Base-by-base conservation (phyloP, 2,329 filamentous ascomycete species). In the Chalaropsis ovoidea region DNA sequence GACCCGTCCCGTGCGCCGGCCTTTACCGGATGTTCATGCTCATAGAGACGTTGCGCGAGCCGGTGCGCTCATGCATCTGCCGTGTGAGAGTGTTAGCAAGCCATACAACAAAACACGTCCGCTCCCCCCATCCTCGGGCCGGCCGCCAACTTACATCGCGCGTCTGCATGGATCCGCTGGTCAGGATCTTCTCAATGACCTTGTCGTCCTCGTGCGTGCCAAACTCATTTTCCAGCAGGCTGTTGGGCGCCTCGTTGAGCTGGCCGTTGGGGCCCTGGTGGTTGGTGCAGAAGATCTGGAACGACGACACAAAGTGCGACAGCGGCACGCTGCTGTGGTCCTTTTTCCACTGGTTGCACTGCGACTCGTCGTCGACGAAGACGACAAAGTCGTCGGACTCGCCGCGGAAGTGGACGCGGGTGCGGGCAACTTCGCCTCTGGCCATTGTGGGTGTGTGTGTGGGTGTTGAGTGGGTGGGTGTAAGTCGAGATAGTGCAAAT, bases 281-380 rank as follows among this genome's bases (percentile, higher is more conserved):
- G 80, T 95, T 89, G 43, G 91, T 95, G 54, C 88, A 79, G 73
- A 96, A 95, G 73, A 99, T 81, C 81, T 95, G 89, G 81, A 90
- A 97, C 7, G 88, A 82, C 67, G 86, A 90, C 65, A 97, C 82
- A 66, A 99, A 92, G 72, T 96, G 86, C 1, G 89, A 82, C 61
- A 97, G 78, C 45, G 94, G 88, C 39, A 94, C 79, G 39, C 82
- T 86, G 19, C 24, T 22, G 73, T 84, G 86, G 79, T 97, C 93
- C 3, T 74, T 78, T 80, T 86, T 85, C 93, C 93, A 97, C 76
- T 93, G 86, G 76, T 89, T 80, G 72, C 90, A 85, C 61, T 81
- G 80, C 68, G 88, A 77, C 65, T 75, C 70, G 70, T 83, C 82
- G 69, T 85, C 82, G 62, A 85, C 73, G 70, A 85, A 84, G 74